Base-by-base conservation (phyloP, 140 eudicot species). In the Eryngium alpinum region DNA sequence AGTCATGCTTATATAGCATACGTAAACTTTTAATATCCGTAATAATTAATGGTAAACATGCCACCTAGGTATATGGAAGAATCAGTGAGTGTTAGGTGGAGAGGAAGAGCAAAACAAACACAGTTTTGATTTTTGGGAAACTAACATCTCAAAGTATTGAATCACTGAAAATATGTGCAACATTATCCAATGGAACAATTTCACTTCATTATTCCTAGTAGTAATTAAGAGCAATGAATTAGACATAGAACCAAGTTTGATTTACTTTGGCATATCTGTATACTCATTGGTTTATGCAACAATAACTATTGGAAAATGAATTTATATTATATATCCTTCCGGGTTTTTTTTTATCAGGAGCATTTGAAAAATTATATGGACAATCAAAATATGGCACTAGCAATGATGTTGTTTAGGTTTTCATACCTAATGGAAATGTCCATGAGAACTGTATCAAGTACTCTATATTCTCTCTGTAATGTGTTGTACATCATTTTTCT, bases 391-490 rank as follows among this genome's bases (percentile, higher is more conserved):
- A 86, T 84, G 91, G 91, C 81, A 77, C 80, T 22, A 77, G 88
- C 88, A 90, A 87, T 80, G 92, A 93, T 51, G 56, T 52, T 28
- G 82, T 62, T 57, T 88, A 88, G 52, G 71, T 77, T 63, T 88
- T 91, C 77, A 88, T 79, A 84, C 80, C 87, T 59, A 89, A 88
- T 79, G 94, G 87, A 24, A 87, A 89, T 76, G 92, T 85, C 84
- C 99, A 95, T 51, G 97, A 95, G 81, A 95, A 95, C 89, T 93
- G 98, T 77, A 95, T 95, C 86, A 95, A 84, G 99, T 95, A 92
- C n/a, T n/a, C n/a, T n/a, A 46, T 51, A 60, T 5, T 52, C 80
- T 22, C 83, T 50, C 65, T 51, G 43, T 53, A 33, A 33, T 21
- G 49, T 27, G 50, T 56, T 74, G 10, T 81, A 0, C 44, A 11